Conservation (phyloP, 139 green algal genomes). For the Volvox africanus region DNA sequence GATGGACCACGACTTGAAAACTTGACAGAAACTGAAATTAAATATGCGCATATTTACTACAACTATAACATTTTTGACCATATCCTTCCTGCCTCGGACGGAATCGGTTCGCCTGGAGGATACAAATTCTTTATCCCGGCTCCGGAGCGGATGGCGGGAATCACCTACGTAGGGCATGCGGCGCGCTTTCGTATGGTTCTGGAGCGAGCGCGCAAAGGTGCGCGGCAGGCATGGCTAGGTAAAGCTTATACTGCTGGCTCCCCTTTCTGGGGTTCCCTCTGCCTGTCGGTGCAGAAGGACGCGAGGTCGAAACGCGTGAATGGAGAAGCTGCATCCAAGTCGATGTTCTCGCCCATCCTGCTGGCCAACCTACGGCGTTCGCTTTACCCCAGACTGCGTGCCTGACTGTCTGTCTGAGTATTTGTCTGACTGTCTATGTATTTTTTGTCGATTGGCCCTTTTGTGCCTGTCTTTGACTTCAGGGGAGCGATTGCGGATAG, state of each 20-base stretch:
- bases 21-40: neutral
- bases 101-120: neutral
- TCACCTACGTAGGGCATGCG: conserved; percentile 15
- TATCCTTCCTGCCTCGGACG: neutral
- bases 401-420: no score
- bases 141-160: neutral
- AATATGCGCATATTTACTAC: conserved; percentile 3
- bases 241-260: no score
- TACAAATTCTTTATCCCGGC: neutral
- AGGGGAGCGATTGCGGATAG: conserved; percentile 17
- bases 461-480: neutral
- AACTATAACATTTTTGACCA: neutral
- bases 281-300: no score
- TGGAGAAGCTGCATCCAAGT: no score
- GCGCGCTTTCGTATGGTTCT: conserved; percentile 20
- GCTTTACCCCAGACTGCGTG: no score
- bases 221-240: no score
- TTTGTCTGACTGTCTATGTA: no score
- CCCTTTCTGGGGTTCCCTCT: no score
- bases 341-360: no score
- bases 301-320: no score
- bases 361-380: no score
- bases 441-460: no score
- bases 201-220: conserved; percentile 11
- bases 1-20: neutral